Evolutionary conservation across 1,284 basidiomycete species (phyloP).

Genomic region (Moniliophthora roreri): DNA sequence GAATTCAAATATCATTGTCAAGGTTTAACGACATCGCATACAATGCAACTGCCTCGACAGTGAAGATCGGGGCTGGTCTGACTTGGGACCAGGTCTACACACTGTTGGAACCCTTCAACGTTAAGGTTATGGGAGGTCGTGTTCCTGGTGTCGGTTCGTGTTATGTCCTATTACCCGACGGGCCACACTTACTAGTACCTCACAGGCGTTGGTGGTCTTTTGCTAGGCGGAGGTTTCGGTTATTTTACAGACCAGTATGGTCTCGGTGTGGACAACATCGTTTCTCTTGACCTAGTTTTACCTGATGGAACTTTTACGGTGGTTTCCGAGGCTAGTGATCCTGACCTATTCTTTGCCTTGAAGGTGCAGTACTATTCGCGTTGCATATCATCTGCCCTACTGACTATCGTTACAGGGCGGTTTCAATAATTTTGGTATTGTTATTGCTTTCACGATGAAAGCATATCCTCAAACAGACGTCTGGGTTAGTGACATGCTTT

Average conservation of each 20-base stretch:
- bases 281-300: conserved; percentile 31
- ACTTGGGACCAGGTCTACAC: conserved; percentile 42
- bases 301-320: conserved; percentile 31
- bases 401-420: not conserved
- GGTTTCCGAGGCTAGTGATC: conserved; percentile 25
- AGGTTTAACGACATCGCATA: conserved; percentile 31
- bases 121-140: conserved; percentile 39
- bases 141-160: conserved; percentile 35
- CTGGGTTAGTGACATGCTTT: conserved; percentile 4
- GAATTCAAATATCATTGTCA: conserved; percentile 39
- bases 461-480: conserved; percentile 7
- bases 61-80: conserved; percentile 35
- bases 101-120: conserved; percentile 25
- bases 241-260: conserved; percentile 34
- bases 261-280: conserved; percentile 35
- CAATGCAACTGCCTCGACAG: conserved; percentile 22
- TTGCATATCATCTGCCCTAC: not conserved
- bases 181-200: conserved; percentile 18
- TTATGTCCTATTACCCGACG: conserved; percentile 22
- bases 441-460: conserved; percentile 8
- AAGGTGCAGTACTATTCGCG: conserved; percentile 15
- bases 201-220: conserved; percentile 31
- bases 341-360: conserved; percentile 35
- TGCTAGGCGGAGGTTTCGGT: conserved; percentile 31
- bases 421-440: conserved; percentile 11